Base-by-base conservation (phyloP, 441 rosid genomes). In the Monsonia emarginata region DNA sequence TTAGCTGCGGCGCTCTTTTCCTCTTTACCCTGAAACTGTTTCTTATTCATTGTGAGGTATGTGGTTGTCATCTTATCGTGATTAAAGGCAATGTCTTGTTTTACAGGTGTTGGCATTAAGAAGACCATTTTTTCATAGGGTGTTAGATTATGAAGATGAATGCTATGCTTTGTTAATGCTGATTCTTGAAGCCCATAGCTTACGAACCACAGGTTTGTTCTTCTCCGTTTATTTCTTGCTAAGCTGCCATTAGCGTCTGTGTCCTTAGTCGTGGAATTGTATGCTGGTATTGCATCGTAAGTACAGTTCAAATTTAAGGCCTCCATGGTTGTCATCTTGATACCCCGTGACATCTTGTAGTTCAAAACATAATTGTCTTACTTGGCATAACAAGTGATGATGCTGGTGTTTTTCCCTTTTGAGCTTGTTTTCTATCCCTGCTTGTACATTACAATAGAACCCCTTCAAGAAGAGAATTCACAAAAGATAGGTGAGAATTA, bases 131-230 rank as follows among this genome's bases (percentile, higher is more conserved):
- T 86, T 94, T 11, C 99, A 94, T 65, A 94, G 83, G 67, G 81
- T 94, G 46, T 82, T 94, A 69, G 97, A 94, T 76, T 86, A 82
- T 50, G 99, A 94, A 65, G 99, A 94, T 75, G 99, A 94, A 65
- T 94, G 89, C 85, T 94, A 82, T 75, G 89, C 91, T 71, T 70
- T 85, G 74, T 84, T 94, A 69, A 89, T 89, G 97, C 79, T 89
- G 76, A 79, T 89, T 58, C 96, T 94, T 3, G 99, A 94, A 79
- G 82, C 85, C 46, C 99, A 91, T 76, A 91, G 99, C 83, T 83
- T 94, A 69, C 80, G 96, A 66, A 94, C 86, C 54, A 89, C 99
- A 80, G 99, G 99, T 94, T 75, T 40, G 18, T 50, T 61, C 14
- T 62, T 0, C 50, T 32, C 11, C 40, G 3, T 7, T 16, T 7